A percentile compares a stretch with the other conserved stretches of the same genome.
phyloP scores from a whole-genome alignment of 148 eudicot genomes.

The Rhododendron griersonianum region DNA sequence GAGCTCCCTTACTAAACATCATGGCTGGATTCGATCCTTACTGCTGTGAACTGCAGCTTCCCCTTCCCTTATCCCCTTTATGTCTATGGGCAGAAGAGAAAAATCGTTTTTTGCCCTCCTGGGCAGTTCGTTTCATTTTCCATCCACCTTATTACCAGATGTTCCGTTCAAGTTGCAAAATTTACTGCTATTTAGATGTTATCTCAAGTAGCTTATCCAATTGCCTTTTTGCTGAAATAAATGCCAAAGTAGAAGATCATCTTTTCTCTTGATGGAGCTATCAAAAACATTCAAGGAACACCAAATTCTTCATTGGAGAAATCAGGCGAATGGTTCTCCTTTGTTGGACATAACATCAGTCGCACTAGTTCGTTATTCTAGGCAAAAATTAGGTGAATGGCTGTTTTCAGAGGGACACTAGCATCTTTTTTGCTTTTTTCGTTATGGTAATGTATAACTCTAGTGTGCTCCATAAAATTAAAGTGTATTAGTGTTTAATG shows the following conservation, averaged over 20 bases:
- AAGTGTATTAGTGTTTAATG: background rate
- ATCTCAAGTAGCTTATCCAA: background rate
- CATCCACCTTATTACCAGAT: background rate
- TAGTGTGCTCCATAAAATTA: background rate
- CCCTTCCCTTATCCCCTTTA: background rate
- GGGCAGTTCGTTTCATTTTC: background rate
- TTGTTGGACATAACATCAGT: background rate
- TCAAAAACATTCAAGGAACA: background rate
- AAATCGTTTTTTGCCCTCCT: background rate
- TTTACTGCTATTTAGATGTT: background rate
- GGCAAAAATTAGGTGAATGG: background rate
- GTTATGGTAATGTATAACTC: background rate
- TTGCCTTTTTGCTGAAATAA: background rate
- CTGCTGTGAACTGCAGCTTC: background rate
- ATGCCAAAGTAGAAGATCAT: background rate
- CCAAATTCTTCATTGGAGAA: background rate
- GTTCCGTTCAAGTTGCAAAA: background rate
- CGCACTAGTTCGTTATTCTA: background rate
- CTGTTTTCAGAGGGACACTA: background rate
- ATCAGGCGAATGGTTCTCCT: background rate
- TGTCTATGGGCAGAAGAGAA: background rate
- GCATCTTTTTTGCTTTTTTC: background rate
- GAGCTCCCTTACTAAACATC: background rate
- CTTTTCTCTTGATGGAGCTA: background rate
- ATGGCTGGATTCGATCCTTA: background rate